Evolutionary conservation across 1,284 basidiomycete species (phyloP).

Genomic region (Boletus sp.): DNA sequence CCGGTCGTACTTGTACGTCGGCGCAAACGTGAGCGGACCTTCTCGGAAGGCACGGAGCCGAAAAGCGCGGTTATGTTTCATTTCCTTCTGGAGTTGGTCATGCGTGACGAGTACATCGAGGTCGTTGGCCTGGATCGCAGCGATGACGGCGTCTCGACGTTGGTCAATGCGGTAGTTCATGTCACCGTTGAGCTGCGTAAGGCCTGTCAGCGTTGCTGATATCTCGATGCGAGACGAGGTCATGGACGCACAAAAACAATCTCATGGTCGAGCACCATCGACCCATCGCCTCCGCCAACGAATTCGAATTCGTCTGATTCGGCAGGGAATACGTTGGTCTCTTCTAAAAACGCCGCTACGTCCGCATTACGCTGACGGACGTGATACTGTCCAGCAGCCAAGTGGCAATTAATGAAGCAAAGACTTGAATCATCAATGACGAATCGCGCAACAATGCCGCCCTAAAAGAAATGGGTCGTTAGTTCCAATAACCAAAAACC

Average conservation of each 20-base stretch:
- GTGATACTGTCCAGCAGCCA: slow-evolving; percentile 91
- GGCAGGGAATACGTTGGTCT: slow-evolving; percentile 69
- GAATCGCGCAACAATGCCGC: slow-evolving; percentile 90
- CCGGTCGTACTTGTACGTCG: slow-evolving; percentile 97
- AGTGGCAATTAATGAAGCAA: slow-evolving; percentile 95
- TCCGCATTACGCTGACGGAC: slow-evolving; percentile 86
- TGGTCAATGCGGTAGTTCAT: slow-evolving; percentile 96
- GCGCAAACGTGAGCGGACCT: slow-evolving; percentile 79
- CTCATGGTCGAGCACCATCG: slow-evolving; percentile 95
- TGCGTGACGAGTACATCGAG: slow-evolving; percentile 67
- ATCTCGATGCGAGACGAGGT: too few species aligned
- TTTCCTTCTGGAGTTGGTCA: slow-evolving; percentile 91
- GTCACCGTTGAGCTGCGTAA: slow-evolving; percentile 70
- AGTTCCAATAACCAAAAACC: background rate
- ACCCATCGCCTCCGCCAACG: slow-evolving; percentile 90
- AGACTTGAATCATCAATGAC: slow-evolving; percentile 90
- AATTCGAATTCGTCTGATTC: slow-evolving; percentile 62
- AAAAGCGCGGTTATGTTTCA: slow-evolving; percentile 85
- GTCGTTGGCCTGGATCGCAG: slow-evolving; percentile 69
- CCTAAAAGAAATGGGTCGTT: slow-evolving; percentile 48
- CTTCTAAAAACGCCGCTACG: slow-evolving; percentile 83
- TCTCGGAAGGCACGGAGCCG: slow-evolving; percentile 85
- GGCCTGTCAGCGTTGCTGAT: background rate
- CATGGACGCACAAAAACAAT: slow-evolving; percentile 81
- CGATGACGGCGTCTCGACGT: slow-evolving; percentile 79